A percentile compares a stretch with the other conserved stretches of the same genome.
phyloP scores from a whole-genome alignment of 257 asterid species.

The Cinchona pubescens region DNA sequence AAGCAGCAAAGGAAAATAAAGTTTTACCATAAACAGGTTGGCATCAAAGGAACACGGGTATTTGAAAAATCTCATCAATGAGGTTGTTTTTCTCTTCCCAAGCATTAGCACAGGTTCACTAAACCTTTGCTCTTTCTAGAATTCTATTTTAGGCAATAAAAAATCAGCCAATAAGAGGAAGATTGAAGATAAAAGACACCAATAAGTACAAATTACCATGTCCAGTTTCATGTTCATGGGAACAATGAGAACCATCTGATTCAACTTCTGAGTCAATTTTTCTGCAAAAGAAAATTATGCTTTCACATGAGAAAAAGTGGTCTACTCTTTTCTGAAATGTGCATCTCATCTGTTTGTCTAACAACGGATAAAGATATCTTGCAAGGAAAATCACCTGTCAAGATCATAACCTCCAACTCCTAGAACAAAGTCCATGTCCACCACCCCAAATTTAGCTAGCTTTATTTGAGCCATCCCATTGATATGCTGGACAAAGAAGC shows the following conservation, averaged over 20 bases:
- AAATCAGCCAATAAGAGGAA: background rate
- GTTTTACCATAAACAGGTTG: background rate
- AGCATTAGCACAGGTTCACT: background rate
- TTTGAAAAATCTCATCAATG: background rate
- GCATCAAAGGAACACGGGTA: background rate
- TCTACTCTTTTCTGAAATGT: background rate
- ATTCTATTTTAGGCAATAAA: background rate
- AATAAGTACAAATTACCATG: conserved; percentile 43
- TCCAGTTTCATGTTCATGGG: conserved; percentile 59
- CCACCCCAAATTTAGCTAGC: conserved; percentile 67
- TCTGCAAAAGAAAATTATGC: conserved; percentile 42
- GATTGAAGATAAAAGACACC: background rate
- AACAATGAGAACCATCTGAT: conserved; percentile 57
- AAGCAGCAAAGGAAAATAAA: background rate
- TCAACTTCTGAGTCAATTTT: conserved; percentile 73
- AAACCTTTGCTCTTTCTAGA: background rate
- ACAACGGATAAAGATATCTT: background rate
- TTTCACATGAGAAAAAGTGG: conserved; percentile 14
- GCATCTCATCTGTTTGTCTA: background rate
- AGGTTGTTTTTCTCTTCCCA: background rate
- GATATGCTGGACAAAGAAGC: conserved; percentile 52
- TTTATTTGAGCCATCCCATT: conserved; percentile 85
- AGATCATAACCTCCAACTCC: conserved; percentile 99
- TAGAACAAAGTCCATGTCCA: conserved; percentile 91
- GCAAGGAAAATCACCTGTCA: conserved; percentile 54